Base-by-base conservation (phyloP, 768 basidiomycete species). In the Kockovaella imperatae region DNA sequence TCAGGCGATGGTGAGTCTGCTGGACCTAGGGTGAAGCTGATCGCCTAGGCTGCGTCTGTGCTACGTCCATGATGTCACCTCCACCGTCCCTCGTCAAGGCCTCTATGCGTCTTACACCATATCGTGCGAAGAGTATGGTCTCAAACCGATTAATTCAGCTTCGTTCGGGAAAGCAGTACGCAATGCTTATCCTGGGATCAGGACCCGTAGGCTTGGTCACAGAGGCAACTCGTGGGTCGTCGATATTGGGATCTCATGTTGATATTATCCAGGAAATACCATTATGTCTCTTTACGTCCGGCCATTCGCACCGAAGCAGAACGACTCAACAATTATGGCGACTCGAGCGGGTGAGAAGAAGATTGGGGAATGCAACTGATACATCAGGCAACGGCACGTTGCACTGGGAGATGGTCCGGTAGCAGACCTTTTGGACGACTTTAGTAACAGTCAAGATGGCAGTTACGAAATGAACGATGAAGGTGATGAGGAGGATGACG, bases 121-220 rank as follows among this genome's bases (percentile, higher is more conserved):
- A 46, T 82, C 90, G 48, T 90, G 87, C 72, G 86, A 89, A 74
- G 84, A 87, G 72, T 87, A 90, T 74, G 84, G 85, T 43, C 86
- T 90, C 52, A 86, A 86, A 44, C 87, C 91, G 66, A 87, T 93
- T 75, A 95, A 91, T 76, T 88, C 89, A 30, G 90, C 90, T 57
- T 89, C 89, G 1, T 78, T 95, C 61, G 90, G 90, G 53, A 95
- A 95, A 72, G 88, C 89, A 38, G 89, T 95, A 65, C 79, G 88
- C 54, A 79, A 86, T 46, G 90, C 87, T 70, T 95, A 89, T 74
- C 87, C 87, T 41, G 86, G 84, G 54, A 90, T 95, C 78, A 91
- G 89, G 79, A 93, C 90, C 42, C 78, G 90, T 58, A 83, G 90
- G 50, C 73, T 95, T 51, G 90, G 90, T 51, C 87, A 87, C 50